These are phyloP conservation scores for Triangularia setosa DNA, from an alignment of 2,329 filamentous ascomycete genomes.

Conservation along the genomic window DNA sequence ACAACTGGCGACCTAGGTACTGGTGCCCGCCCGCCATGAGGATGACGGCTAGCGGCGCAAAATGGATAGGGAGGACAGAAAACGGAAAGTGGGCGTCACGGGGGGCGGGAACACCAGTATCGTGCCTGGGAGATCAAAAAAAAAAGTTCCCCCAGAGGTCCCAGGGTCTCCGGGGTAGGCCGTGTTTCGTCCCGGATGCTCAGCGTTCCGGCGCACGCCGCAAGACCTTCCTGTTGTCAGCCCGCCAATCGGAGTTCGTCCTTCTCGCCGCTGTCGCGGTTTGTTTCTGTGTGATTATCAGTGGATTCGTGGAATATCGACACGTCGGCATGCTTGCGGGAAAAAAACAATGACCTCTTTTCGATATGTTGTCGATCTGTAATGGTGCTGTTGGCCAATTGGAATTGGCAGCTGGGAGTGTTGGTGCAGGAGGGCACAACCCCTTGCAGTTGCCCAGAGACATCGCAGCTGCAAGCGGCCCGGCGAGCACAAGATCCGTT, in stretches of 20 bases:
- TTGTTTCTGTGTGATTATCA: constrained; percentile 15
- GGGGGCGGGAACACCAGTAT: neutral
- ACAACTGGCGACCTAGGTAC: neutral
- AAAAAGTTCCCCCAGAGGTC: neutral
- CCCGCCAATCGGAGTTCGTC: constrained; percentile 7
- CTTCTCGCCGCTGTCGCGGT: neutral
- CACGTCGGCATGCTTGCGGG: neutral
- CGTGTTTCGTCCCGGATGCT: constrained; percentile 18
- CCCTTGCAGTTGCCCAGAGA: neutral
- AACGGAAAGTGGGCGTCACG: neutral
- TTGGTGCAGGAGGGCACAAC: neutral
- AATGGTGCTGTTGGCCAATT: neutral
- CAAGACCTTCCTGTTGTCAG: constrained; percentile 3
- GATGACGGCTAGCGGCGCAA: neutral
- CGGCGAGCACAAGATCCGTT: neutral
- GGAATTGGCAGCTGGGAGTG: neutral
- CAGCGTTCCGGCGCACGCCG: constrained; percentile 21
- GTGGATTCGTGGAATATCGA: constrained; percentile 1
- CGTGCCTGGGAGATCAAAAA: neutral
- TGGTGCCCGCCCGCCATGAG: neutral
- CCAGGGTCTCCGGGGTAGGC: constrained; percentile 3
- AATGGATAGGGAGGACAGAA: neutral
- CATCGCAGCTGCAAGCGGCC: neutral
- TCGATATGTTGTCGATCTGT: neutral
- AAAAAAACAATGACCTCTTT: neutral